Base-by-base conservation (phyloP, 2,329 filamentous ascomycete genomes). In the Leptosphaerulina australis region DNA sequence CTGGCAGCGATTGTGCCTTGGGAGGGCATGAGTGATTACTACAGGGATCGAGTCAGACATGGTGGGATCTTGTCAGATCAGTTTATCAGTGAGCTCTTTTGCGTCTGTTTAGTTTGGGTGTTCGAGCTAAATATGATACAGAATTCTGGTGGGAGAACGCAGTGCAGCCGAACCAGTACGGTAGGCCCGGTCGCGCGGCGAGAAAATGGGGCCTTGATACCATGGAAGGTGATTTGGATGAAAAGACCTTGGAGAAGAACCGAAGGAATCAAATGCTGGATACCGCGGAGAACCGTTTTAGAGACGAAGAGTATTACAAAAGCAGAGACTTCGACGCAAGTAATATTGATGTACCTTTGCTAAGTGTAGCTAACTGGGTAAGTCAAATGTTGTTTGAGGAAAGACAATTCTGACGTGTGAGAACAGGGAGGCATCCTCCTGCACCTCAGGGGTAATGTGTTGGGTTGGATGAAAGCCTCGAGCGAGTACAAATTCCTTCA, bases 81-180 rank as follows among this genome's bases (percentile, higher is more conserved):
- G 8, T 67, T 67, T 43, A 58, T 64, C 39, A 53, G 58, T 38
- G 12, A 38, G 21, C n/a, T 21, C 14, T 21, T n/a, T 4, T 12
- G 21, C 12, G n/a, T 9, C 7, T 4, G 6, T n/a, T 21, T 3
- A 24, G 9, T 22, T 17, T n/a, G 4, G 7, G 5, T 6, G 18
- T 22, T 6, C 20, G 9, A 35, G 17, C 60, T 75, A 82, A 87
- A n/a, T 11, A 5, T 9, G 2, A 11, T 35, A 4, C 8, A 22
- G 20, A 35, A 14, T 22, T 22, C 20, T 35, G 33, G 33, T 35
- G 33, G 33, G 18, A 22, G 18, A 35, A 35, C 11, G 18, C 5
- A 62, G 83, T 87, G 2, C 69, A 86, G 5, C 74, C 75, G 0
- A 88, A 88, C 62, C 86, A 89, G 66, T 88, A 88, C 54, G 86